Evolutionary conservation across 495 filamentous ascomycete genomes (phyloP).

Genomic region (Viridothelium virens): DNA sequence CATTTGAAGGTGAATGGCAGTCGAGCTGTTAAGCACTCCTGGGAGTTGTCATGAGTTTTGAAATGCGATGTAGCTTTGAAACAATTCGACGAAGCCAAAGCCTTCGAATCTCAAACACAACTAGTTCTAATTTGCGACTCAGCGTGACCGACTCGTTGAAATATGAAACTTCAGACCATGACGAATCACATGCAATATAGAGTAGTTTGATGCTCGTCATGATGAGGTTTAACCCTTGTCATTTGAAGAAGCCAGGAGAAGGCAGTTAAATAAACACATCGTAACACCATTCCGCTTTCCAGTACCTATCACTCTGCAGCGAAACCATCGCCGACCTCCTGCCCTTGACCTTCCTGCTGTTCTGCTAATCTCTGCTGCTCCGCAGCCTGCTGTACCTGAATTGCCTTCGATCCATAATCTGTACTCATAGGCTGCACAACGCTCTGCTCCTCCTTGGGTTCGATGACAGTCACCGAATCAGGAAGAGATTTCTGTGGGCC

Average conservation of each 20-base stretch:
- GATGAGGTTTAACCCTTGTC: not conserved
- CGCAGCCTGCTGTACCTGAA: conserved; percentile 74
- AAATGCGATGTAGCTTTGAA: too few relatives aligned
- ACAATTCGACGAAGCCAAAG: too few relatives aligned
- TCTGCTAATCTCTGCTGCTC: conserved; percentile 62
- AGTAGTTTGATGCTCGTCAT: not conserved
- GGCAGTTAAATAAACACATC: not conserved
- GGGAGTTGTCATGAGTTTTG: too few relatives aligned
- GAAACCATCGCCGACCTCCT: conserved; percentile 23
- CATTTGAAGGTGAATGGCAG: too few relatives aligned
- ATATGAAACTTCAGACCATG: not conserved
- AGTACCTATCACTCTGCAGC: conserved; percentile 5
- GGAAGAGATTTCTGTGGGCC: conserved; percentile 94
- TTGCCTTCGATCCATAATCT: conserved; percentile 96
- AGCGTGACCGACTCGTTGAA: not conserved
- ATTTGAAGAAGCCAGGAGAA: not conserved
- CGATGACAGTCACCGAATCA: conserved; percentile 97
- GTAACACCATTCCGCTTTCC: not conserved
- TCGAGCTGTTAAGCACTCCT: too few relatives aligned
- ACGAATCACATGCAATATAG: too few relatives aligned
- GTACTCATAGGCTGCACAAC: conserved; percentile 89
- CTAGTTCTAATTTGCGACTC: too few relatives aligned
- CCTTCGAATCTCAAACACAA: too few relatives aligned
- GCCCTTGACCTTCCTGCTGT: conserved; percentile 46
- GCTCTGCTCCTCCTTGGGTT: conserved; percentile 97